phyloP scores from a whole-genome alignment of 768 basidiomycete species.

The Lactarius trivialis region DNA sequence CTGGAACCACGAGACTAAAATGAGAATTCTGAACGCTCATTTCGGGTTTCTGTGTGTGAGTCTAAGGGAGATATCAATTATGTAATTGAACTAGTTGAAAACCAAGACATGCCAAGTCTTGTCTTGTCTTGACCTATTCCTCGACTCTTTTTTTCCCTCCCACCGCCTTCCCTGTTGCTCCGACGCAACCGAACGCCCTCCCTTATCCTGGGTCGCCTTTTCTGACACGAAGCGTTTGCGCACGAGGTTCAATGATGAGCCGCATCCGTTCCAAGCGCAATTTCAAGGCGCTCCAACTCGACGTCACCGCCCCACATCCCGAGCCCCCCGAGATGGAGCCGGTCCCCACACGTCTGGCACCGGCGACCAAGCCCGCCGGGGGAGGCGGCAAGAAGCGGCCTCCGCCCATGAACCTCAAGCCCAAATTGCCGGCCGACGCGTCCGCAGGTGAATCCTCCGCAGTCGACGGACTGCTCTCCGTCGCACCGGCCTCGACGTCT shows the following conservation, averaged over 20 bases:
- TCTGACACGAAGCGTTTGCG: neutral
- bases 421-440: constrained; percentile 49
- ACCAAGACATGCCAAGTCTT: constrained; percentile 12
- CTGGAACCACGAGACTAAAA: too few species aligned
- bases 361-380: constrained; percentile 29
- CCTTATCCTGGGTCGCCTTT: neutral
- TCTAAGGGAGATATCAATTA: neutral
- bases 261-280: constrained; percentile 86
- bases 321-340: constrained; percentile 35
- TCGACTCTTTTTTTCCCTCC: neutral
- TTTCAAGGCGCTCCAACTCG: constrained; percentile 79
- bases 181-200: neutral
- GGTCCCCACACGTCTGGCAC: constrained; percentile 30
- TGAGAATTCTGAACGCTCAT: too few species aligned
- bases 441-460: constrained; percentile 18
- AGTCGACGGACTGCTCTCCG: constrained; percentile 43
- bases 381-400: constrained; percentile 62
- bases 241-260: constrained; percentile 36
- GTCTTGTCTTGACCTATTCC: neutral
- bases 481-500: constrained; percentile 39
- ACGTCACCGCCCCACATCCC: constrained; percentile 41
- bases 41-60: neutral
- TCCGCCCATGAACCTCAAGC: constrained; percentile 76
- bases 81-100: constrained; percentile 9
- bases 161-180: neutral